Evolutionary conservation across 306 rosid genomes (phyloP).

Genomic region (Luffa aegyptiaca): DNA sequence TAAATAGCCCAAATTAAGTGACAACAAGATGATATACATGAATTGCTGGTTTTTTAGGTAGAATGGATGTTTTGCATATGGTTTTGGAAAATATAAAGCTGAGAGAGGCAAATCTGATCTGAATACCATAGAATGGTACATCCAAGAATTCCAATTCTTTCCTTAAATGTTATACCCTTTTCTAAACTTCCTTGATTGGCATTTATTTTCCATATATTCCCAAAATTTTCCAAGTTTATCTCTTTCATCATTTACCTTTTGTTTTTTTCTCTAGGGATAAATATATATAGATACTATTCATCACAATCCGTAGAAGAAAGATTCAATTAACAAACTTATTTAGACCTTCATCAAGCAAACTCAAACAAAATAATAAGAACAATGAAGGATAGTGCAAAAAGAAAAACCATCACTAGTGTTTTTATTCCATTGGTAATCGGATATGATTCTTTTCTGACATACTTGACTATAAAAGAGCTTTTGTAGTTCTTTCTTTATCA

Average conservation of each 20-base stretch:
- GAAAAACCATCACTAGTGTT: neutral
- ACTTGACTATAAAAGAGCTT: too few species aligned
- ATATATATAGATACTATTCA: neutral
- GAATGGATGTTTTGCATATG: neutral
- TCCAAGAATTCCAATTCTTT: neutral
- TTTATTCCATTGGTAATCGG: neutral
- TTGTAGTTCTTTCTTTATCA: neutral
- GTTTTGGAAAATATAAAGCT: neutral
- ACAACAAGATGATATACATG: neutral
- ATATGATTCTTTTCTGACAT: neutral
- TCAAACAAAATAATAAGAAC: neutral
- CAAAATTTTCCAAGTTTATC: neutral
- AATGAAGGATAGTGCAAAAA: neutral
- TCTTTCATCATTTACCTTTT: neutral
- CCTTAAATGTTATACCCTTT: neutral
- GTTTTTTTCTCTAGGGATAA: neutral
- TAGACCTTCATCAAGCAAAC: neutral
- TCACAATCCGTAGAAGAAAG: neutral
- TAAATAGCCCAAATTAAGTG: neutral
- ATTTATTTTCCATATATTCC: neutral
- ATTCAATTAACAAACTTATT: neutral
- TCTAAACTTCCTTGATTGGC: neutral
- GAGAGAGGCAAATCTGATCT: neutral
- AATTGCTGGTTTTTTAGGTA: neutral
- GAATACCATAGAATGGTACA: neutral